Evolutionary conservation across 148 eudicot species (phyloP).

Genomic region (Spergularia marina): DNA sequence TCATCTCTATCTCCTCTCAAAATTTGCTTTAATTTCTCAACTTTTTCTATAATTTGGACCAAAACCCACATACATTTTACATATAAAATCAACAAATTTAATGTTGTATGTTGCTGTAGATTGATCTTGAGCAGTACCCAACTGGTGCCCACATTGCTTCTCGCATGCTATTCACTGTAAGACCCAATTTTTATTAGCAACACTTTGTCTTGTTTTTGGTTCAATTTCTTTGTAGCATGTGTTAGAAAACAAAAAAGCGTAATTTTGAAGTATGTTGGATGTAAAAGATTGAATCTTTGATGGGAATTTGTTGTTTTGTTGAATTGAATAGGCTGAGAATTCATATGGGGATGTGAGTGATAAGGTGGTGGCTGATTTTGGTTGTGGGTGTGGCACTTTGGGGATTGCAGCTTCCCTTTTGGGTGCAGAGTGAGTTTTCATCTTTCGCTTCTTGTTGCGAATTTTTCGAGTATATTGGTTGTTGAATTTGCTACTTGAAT

Average conservation of each 20-base stretch:
- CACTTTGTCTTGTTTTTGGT: not conserved
- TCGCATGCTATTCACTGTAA: slow-evolving; percentile 88
- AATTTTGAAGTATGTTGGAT: not conserved
- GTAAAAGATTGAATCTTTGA: slow-evolving; percentile 3
- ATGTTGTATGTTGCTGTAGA: slow-evolving; percentile 41
- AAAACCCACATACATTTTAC: not conserved
- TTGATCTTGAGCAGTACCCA: slow-evolving; percentile 96
- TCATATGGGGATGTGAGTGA: slow-evolving; percentile 77
- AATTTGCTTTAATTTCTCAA: not conserved
- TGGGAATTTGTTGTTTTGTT: slow-evolving; percentile 24
- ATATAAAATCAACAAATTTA: not conserved
- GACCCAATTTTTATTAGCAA: not conserved
- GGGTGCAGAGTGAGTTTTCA: slow-evolving; percentile 72
- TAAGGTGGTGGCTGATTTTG: slow-evolving; percentile 94
- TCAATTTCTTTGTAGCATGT: slow-evolving; percentile 3
- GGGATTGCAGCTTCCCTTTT: slow-evolving; percentile 90
- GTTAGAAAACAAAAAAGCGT: not conserved
- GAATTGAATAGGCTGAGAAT: slow-evolving; percentile 69
- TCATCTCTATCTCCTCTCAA: not conserved
- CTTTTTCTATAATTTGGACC: not conserved
- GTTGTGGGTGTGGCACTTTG: slow-evolving; percentile 97
- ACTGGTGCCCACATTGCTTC: slow-evolving; percentile 98
- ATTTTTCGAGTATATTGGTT: not conserved
- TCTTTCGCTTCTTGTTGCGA: not conserved
- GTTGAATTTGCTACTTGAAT: not conserved